Conservation (phyloP, 176 grass and related monocot species). For the Musa acuminata region DNA sequence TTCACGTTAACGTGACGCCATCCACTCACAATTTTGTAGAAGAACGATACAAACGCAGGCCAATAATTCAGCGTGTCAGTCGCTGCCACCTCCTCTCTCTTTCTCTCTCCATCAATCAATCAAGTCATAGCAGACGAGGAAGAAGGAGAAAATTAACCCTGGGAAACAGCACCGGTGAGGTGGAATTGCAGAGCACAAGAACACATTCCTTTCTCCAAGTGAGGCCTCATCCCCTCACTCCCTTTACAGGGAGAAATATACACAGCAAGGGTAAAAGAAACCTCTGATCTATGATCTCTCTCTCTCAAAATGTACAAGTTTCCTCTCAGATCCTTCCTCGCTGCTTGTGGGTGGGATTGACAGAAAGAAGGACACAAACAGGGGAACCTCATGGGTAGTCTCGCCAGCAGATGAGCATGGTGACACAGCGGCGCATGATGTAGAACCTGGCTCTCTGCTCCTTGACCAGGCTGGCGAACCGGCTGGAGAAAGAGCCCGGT, state of each 20-base stretch:
- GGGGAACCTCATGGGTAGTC: background rate
- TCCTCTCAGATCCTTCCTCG: too few species aligned
- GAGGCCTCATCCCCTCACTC: too few species aligned
- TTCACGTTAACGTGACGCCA: background rate
- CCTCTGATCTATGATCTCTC: too few species aligned
- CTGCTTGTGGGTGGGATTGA: too few species aligned
- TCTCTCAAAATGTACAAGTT: too few species aligned
- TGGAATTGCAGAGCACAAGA: background rate
- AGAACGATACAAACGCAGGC: background rate
- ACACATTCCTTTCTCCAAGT: too few species aligned
- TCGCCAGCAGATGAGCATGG: constrained; percentile 45
- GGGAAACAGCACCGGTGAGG: background rate
- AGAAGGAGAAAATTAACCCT: background rate
- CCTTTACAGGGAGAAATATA: too few species aligned
- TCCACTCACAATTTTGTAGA: background rate
- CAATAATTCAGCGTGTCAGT: constrained; percentile 6
- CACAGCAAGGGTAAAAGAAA: too few species aligned
- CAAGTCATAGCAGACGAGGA: background rate
- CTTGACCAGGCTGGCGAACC: constrained; percentile 26
- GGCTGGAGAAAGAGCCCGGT: constrained; percentile 18
- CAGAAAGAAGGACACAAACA: too few species aligned
- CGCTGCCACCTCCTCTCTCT: background rate
- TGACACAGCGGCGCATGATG: constrained; percentile 47
- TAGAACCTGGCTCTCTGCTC: constrained; percentile 40
- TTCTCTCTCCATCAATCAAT: background rate